These are phyloP conservation scores for Termitomyces sp. DNA, from an alignment of 768 basidiomycete species.

Conservation along the genomic window DNA sequence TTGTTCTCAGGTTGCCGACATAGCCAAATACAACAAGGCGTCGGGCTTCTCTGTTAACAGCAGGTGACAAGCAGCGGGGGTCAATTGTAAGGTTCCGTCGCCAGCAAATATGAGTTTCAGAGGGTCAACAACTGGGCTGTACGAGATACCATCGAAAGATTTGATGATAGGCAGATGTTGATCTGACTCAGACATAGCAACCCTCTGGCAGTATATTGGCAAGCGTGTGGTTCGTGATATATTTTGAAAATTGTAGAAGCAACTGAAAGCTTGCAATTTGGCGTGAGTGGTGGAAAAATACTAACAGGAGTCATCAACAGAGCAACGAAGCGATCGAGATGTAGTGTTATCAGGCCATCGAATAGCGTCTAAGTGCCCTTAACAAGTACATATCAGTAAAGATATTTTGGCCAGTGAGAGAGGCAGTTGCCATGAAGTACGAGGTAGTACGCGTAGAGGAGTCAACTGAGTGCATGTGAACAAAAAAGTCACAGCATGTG, in stretches of 20 bases:
- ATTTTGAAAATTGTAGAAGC: too few species aligned
- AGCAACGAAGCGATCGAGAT: too few species aligned
- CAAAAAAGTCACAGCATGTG: neutral
- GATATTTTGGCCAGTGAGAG: neutral
- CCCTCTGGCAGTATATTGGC: neutral
- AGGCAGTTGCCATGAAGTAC: too few species aligned
- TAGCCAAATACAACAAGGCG: neutral
- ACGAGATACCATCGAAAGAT: conserved; percentile 2
- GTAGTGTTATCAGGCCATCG: too few species aligned
- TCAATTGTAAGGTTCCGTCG: neutral
- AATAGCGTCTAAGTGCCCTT: too few species aligned
- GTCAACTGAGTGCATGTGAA: neutral
- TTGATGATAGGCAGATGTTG: neutral
- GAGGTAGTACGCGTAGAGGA: too few species aligned
- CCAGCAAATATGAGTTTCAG: conserved; percentile 1
- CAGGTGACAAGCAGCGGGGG: conserved; percentile 1
- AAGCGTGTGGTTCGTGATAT: neutral
- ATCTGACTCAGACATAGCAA: neutral
- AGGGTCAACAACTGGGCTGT: neutral
- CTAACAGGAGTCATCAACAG: too few species aligned
- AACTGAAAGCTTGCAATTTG: neutral
- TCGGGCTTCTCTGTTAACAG: neutral
- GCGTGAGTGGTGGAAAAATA: too few species aligned
- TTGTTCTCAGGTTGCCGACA: conserved; percentile 4
- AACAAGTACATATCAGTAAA: neutral